A percentile compares a stretch with the other conserved stretches of the same genome.
These are phyloP conservation scores for Strigomonas galati DNA, from an alignment of 208 protist species.

Conservation along the genomic window DNA sequence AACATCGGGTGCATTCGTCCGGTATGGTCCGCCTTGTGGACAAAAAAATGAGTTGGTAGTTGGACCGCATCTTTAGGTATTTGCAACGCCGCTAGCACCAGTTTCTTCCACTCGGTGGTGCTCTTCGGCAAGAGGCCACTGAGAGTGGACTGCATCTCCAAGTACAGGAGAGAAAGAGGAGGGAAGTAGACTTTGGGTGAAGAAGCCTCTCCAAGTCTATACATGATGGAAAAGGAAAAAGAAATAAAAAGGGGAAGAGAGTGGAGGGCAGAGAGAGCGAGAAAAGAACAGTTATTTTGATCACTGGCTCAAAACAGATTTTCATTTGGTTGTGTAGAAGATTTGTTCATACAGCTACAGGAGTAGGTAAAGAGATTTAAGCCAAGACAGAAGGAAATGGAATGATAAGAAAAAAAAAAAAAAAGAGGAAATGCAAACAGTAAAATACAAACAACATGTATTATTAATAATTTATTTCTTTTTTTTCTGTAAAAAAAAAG, in stretches of 20 bases:
- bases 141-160: slow-evolving; percentile 5
- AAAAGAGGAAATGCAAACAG: slow-evolving; percentile 5
- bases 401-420: slow-evolving; percentile 15
- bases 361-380: too few relatives aligned
- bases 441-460: neutral
- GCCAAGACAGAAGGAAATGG: slow-evolving; percentile 6
- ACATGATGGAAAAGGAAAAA: neutral
- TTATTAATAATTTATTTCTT: neutral
- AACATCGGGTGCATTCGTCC: slow-evolving; percentile 17
- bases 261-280: neutral
- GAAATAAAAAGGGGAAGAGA: slow-evolving; percentile 7
- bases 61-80: slow-evolving; percentile 34
- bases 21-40: slow-evolving; percentile 22
- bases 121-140: slow-evolving; percentile 44
- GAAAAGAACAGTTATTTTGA: neutral
- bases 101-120: slow-evolving; percentile 42
- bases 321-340: too few relatives aligned
- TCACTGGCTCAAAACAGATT: too few relatives aligned
- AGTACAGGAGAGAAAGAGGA: slow-evolving; percentile 1
- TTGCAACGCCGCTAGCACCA: slow-evolving; percentile 41
- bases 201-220: neutral
- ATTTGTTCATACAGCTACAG: too few relatives aligned
- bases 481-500: slow-evolving; percentile 5
- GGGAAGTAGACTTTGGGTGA: neutral
- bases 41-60: slow-evolving; percentile 67